Evolutionary conservation across 2,329 filamentous ascomycete genomes (phyloP), one percentile per base, ranked within the genome.

Genomic region (Cyphellophora attinorum): DNA sequence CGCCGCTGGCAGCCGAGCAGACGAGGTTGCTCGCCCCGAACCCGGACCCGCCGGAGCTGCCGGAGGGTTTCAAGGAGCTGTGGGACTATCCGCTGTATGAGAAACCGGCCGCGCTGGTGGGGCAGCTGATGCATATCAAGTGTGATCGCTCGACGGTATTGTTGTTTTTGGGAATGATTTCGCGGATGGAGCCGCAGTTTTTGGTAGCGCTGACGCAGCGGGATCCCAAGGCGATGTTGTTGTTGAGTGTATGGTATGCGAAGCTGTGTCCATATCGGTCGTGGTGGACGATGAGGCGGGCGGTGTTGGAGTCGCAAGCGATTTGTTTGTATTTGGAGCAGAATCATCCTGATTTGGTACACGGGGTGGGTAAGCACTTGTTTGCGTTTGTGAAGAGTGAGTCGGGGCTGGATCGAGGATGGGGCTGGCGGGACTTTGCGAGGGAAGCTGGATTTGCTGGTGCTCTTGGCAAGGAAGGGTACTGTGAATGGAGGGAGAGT

Each of bases 231-330:
- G 73, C 72, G 0, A 47, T 79, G 40, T 49, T 76, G 8, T 45
- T 79, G 21, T 51, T 77, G n/a, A 60, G 65, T 0, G 72, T 68
- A 52, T 79, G 72, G 72, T 72, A 68, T 49, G 64, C 67, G 6
- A 65, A 68, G 40, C 50, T 70, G 11, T 60, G 57, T 11, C 48
- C 55, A 10, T 34, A 38, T 32, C 35, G 37, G 11, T 47, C 55
- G 6, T 74, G 69, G 71, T 74, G 67, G 64, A 40, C 70, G 11
- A 54, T 59, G 29, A 53, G 59, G 33, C 57, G 70, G 29, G 60
- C 64, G 4, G 42, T 57, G 17, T 45, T 72, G 1, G 68, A 74
- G 44, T 67, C 66, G n/a, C 56, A 60, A 29, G 62, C 69, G 1
- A 68, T 74, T 14, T 62, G 56, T 38, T 40, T 61, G n/a, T 62